Percentiles rank a stretch among this genome's conserved stretches.
Evolutionary conservation across 1,284 basidiomycete species (phyloP).

Genomic region (Tremellales sp.): DNA sequence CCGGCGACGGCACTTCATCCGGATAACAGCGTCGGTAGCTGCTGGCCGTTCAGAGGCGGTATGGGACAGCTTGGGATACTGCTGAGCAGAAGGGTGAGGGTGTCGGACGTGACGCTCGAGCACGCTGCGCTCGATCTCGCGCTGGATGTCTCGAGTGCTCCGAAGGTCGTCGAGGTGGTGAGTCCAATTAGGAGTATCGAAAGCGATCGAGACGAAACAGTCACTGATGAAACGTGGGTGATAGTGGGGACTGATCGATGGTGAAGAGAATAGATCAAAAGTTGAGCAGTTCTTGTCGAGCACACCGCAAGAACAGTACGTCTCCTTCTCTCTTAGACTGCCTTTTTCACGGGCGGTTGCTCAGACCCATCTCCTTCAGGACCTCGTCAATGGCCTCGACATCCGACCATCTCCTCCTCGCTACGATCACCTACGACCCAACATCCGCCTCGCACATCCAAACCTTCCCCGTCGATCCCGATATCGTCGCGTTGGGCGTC

Average conservation of each 20-base stretch:
- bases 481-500: conserved; percentile 64
- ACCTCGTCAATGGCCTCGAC: conserved; percentile 54
- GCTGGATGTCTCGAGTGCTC: conserved; percentile 73
- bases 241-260: conserved; percentile 78
- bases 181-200: conserved; percentile 14
- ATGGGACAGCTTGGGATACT: conserved; percentile 76
- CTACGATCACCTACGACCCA: conserved; percentile 75
- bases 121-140: conserved; percentile 77
- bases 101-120: conserved; percentile 80
- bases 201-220: neutral
- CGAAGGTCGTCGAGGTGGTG: conserved; percentile 67
- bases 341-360: conserved; percentile 1
- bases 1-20: conserved; percentile 82
- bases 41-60: conserved; percentile 84
- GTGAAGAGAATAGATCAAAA: conserved; percentile 63
- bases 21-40: conserved; percentile 67
- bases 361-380: conserved; percentile 30
- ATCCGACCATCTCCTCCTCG: conserved; percentile 66
- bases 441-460: conserved; percentile 67
- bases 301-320: conserved; percentile 27
- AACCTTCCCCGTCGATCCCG: conserved; percentile 72
- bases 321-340: neutral
- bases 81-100: conserved; percentile 64
- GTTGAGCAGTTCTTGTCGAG: conserved; percentile 43
- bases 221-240: neutral